Evolutionary conservation across 2,329 filamentous ascomycete genomes (phyloP).

Genomic region (Ascomycota sp.): DNA sequence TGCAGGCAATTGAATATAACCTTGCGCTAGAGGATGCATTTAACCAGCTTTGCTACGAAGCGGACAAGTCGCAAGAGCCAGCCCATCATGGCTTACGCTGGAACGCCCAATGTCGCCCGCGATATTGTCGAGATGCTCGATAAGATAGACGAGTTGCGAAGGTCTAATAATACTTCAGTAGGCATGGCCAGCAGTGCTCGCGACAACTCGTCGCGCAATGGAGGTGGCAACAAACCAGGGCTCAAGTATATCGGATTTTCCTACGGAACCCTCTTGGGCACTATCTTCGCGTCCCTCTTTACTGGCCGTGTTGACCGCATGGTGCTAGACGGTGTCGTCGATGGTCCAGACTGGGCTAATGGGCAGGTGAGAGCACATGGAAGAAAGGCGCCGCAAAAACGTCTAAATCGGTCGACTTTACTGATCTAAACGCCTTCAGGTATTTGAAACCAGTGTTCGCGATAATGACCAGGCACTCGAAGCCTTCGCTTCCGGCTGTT

Average conservation of each 20-base stretch:
- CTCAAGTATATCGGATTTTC: slow-evolving; percentile 30
- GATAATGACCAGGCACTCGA: slow-evolving; percentile 16
- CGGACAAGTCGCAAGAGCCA: neutral
- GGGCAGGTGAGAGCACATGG: slow-evolving; percentile 7
- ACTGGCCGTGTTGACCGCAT: slow-evolving; percentile 18
- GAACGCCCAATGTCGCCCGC: slow-evolving; percentile 17
- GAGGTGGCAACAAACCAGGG: slow-evolving; percentile 2
- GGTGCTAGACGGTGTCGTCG: slow-evolving; percentile 18
- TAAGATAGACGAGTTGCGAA: slow-evolving; percentile 13
- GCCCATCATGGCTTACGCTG: slow-evolving; percentile 12
- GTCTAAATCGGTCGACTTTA: too few relatives aligned
- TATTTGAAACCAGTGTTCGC: slow-evolving; percentile 15
- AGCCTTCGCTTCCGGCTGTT: slow-evolving; percentile 16
- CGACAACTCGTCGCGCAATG: neutral
- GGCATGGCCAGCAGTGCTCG: neutral
- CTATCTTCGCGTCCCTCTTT: slow-evolving; percentile 16
- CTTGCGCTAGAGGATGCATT: slow-evolving; percentile 8
- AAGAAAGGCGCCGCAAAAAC: too few relatives aligned
- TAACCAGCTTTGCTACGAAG: slow-evolving; percentile 5
- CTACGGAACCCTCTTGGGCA: slow-evolving; percentile 19
- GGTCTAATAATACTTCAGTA: too few relatives aligned
- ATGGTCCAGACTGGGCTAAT: slow-evolving; percentile 16
- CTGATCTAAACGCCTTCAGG: slow-evolving; percentile 3
- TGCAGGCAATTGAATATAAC: neutral
- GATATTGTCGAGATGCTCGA: slow-evolving; percentile 26